A percentile compares a stretch with the other conserved stretches of the same genome.
Evolutionary conservation across 495 filamentous ascomycete genomes (phyloP).

Genomic region (Copromyces sp.): DNA sequence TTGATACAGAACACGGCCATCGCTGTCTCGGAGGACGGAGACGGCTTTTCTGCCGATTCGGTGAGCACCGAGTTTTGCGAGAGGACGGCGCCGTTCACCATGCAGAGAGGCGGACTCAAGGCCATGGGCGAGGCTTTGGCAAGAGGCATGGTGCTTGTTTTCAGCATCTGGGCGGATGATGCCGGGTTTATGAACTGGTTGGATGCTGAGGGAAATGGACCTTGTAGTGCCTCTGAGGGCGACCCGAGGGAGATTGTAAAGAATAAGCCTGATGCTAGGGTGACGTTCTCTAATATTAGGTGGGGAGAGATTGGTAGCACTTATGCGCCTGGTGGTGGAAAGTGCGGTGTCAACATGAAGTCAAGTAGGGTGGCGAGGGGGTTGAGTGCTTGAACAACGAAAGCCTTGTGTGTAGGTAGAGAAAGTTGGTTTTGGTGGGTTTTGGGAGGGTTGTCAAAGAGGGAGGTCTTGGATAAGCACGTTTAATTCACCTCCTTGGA

Average conservation of each 20-base stretch:
- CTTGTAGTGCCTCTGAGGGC: constrained; percentile 47
- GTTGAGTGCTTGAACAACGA: not conserved
- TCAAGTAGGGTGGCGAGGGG: not conserved
- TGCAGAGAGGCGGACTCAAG: constrained; percentile 41
- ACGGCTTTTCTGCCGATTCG: not conserved
- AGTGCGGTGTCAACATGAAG: not conserved
- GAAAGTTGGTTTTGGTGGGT: too few species aligned
- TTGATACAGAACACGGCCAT: constrained; percentile 30
- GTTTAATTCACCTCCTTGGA: too few species aligned
- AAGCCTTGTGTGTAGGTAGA: too few species aligned
- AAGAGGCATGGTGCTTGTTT: constrained; percentile 52
- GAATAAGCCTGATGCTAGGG: constrained; percentile 37
- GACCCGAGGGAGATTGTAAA: constrained; percentile 38
- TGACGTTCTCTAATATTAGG: constrained; percentile 55
- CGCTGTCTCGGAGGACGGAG: not conserved
- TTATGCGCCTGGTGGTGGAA: constrained; percentile 10
- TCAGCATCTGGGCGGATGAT: constrained; percentile 56
- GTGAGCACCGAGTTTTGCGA: constrained; percentile 6
- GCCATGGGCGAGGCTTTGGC: constrained; percentile 47
- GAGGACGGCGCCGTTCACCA: not conserved
- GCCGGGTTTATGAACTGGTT: constrained; percentile 54
- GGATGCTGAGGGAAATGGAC: constrained; percentile 45
- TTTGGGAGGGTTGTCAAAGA: too few species aligned
- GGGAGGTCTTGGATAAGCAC: too few species aligned
- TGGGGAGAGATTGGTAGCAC: constrained; percentile 56